A percentile compares a stretch with the other conserved stretches of the same genome.
phyloP scores from a whole-genome alignment of 2,329 filamentous ascomycete genomes.

The Aspergillus proliferans region DNA sequence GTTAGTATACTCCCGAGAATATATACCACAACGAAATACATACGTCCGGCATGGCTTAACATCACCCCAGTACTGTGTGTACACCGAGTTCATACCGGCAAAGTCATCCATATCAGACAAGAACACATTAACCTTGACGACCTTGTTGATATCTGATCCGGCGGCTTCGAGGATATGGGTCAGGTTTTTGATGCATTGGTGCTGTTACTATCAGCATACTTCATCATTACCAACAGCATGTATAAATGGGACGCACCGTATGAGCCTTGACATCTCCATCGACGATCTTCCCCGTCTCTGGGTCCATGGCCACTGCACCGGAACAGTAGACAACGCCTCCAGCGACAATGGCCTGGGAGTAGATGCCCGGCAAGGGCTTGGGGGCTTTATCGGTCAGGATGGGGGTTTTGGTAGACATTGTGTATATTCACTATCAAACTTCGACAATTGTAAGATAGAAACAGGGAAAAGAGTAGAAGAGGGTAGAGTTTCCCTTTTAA shows the following conservation, averaged over 20 bases:
- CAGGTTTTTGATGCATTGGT: conserved; percentile 56
- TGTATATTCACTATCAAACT: neutral
- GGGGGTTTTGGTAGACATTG: conserved; percentile 33
- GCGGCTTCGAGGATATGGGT: conserved; percentile 54
- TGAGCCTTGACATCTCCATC: conserved; percentile 53
- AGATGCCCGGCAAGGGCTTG: conserved; percentile 47
- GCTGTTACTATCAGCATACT: conserved; percentile 21
- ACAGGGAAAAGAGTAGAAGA: too few relatives aligned
- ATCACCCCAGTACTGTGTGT: conserved; percentile 63
- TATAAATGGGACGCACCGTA: conserved; percentile 36
- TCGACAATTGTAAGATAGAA: neutral
- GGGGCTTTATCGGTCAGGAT: conserved; percentile 47
- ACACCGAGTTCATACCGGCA: conserved; percentile 74
- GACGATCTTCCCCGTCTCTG: conserved; percentile 48
- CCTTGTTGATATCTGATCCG: conserved; percentile 53
- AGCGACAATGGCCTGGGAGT: conserved; percentile 56
- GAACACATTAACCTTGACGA: conserved; percentile 63
- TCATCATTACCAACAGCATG: neutral
- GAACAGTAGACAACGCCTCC: conserved; percentile 68
- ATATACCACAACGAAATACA: conserved; percentile 4
- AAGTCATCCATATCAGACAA: conserved; percentile 62
- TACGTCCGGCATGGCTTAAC: conserved; percentile 53
- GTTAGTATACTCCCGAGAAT: neutral
- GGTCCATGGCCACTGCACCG: conserved; percentile 55
- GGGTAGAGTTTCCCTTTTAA: neutral